Percentiles rank a stretch among this genome's conserved stretches.
Conservation (phyloP, 2,329 filamentous ascomycete genomes). For the Xylariaceae sp. region DNA sequence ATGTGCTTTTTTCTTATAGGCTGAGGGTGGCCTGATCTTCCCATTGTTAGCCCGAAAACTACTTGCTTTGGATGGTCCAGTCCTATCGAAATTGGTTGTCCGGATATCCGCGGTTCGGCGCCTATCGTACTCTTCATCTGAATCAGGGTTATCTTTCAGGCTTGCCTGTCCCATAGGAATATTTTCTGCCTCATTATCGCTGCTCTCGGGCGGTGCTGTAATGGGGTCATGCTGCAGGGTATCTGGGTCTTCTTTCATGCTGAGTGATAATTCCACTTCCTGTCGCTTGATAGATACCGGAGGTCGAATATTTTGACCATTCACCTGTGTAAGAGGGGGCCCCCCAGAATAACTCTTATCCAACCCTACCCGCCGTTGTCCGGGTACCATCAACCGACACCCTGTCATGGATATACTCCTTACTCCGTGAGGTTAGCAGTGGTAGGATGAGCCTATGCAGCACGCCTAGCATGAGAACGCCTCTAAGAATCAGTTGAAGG, state of each 20-base stretch:
- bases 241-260: slow-evolving; percentile 24
- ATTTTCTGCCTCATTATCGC: slow-evolving; percentile 35
- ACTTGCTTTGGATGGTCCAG: slow-evolving; percentile 2
- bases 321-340: slow-evolving; percentile 22
- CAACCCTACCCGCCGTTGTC: slow-evolving; percentile 23
- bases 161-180: neutral
- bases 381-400: slow-evolving; percentile 1
- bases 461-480: neutral
- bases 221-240: slow-evolving; percentile 33
- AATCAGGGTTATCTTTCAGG: slow-evolving; percentile 22
- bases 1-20: neutral
- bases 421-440: neutral
- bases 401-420: slow-evolving; percentile 12
- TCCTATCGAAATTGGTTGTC: slow-evolving; percentile 41
- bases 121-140: slow-evolving; percentile 39
- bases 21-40: neutral
- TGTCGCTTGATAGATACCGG: slow-evolving; percentile 6
- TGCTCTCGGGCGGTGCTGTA: slow-evolving; percentile 37
- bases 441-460: neutral
- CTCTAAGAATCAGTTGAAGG: neutral
- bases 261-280: slow-evolving; percentile 5
- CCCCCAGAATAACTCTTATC: slow-evolving; percentile 17
- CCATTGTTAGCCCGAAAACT: neutral
- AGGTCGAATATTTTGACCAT: slow-evolving; percentile 12
- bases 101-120: slow-evolving; percentile 43